phyloP scores from a whole-genome alignment of 2,329 filamentous ascomycete genomes.

The Claviceps maximensis region DNA sequence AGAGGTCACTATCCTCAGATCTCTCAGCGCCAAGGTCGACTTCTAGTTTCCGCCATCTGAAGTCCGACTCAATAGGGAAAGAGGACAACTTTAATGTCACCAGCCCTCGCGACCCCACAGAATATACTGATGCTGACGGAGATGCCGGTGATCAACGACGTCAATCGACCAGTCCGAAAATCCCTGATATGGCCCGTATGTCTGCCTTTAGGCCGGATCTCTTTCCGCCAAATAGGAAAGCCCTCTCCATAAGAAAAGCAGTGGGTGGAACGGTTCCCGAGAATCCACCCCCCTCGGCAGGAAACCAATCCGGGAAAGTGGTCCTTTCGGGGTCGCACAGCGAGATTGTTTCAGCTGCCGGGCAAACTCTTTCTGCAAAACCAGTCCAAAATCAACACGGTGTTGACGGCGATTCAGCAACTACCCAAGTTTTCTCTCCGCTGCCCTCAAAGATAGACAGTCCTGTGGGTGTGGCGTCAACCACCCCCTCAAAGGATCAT shows the following conservation, averaged over 20 bases:
- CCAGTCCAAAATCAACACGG: neutral
- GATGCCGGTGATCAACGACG: slow-evolving; percentile 7
- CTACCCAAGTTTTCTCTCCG: neutral
- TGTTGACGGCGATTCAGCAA: neutral
- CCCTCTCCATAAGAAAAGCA: neutral
- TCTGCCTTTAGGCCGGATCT: slow-evolving; percentile 48
- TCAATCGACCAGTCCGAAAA: slow-evolving; percentile 40
- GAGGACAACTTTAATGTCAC: neutral
- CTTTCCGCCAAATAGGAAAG: slow-evolving; percentile 24
- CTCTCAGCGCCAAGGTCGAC: slow-evolving; percentile 41
- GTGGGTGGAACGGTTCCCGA: neutral
- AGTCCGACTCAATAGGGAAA: neutral
- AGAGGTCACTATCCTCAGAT: slow-evolving; percentile 36
- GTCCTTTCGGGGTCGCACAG: neutral
- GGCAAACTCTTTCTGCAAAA: neutral
- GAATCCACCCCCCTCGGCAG: neutral
- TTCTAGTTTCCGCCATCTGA: neutral
- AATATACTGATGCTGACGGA: neutral
- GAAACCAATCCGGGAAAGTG: neutral
- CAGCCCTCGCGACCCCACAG: neutral
- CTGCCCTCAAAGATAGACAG: neutral
- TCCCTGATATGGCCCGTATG: slow-evolving; percentile 45
- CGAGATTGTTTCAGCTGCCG: neutral
- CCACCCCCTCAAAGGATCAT: neutral
- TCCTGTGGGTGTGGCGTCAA: neutral